phyloP scores from a whole-genome alignment of 148 eudicot species.

The Vaccinium macrocarpon region DNA sequence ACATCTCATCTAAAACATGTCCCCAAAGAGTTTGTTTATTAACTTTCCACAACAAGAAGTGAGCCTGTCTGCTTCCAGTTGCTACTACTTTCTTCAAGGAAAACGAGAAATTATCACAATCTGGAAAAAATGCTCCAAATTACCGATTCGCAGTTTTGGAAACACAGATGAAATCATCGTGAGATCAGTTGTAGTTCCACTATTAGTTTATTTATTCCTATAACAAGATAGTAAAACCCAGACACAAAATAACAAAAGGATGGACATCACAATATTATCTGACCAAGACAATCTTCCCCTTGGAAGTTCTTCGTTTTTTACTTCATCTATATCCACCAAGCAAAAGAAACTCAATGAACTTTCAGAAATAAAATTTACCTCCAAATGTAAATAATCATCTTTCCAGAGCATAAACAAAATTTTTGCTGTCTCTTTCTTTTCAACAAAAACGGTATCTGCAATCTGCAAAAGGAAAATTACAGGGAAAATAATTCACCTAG shows the following conservation, averaged over 20 bases:
- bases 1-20: slow-evolving; percentile 78
- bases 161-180: neutral
- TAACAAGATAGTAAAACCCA: neutral
- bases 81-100: slow-evolving; percentile 50
- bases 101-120: slow-evolving; percentile 11
- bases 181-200: neutral
- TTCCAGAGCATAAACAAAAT: slow-evolving; percentile 73
- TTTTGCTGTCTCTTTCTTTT: slow-evolving; percentile 71
- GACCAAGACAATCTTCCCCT: slow-evolving; percentile 5
- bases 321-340: neutral
- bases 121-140: neutral
- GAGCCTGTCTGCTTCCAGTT: slow-evolving; percentile 37
- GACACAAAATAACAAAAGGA: neutral
- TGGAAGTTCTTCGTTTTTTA: neutral
- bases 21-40: slow-evolving; percentile 48
- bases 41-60: slow-evolving; percentile 52
- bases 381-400: slow-evolving; percentile 73
- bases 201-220: neutral
- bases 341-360: neutral
- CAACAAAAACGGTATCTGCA: slow-evolving; percentile 67
- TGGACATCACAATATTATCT: neutral
- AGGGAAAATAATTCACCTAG: neutral
- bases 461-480: slow-evolving; percentile 38
- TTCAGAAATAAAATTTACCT: slow-evolving; percentile 43
- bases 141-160: neutral